Percentiles rank a stretch among this genome's conserved stretches.
These are phyloP conservation scores for Sordariomycetes sp. DNA, from an alignment of 2,329 filamentous ascomycete genomes.

Conservation along the genomic window DNA sequence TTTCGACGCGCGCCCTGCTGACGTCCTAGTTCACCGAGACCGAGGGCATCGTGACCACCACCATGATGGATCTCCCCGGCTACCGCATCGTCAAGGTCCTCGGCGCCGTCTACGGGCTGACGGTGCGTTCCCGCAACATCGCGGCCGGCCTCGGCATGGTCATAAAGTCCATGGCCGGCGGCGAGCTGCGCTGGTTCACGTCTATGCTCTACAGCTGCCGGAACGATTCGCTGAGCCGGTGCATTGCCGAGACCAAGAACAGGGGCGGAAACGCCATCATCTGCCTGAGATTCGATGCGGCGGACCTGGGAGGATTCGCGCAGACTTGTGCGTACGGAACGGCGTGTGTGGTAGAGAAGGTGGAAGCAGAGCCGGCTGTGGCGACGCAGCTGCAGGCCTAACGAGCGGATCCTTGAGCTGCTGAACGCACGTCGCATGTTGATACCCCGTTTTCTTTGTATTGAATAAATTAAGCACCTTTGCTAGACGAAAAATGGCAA, in stretches of 20 bases:
- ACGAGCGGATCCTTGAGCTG: too few species aligned
- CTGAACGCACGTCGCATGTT: too few species aligned
- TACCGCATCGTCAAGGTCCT: slow-evolving; percentile 49
- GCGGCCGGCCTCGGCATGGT: slow-evolving; percentile 46
- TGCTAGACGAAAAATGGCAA: too few species aligned
- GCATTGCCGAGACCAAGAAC: slow-evolving; percentile 40
- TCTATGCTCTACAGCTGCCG: slow-evolving; percentile 49
- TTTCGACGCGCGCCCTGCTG: not conserved
- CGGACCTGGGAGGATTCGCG: slow-evolving; percentile 43
- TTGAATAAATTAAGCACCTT: too few species aligned
- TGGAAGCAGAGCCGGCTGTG: slow-evolving; percentile 23
- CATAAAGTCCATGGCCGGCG: slow-evolving; percentile 46
- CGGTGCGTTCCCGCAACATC: slow-evolving; percentile 49
- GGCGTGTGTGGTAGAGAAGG: slow-evolving; percentile 46
- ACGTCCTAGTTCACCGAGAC: slow-evolving; percentile 43
- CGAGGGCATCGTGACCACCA: slow-evolving; percentile 50
- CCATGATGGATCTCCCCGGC: slow-evolving; percentile 55
- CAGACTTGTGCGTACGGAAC: slow-evolving; percentile 54
- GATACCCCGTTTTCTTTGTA: too few species aligned
- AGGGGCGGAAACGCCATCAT: slow-evolving; percentile 53
- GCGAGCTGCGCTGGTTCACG: slow-evolving; percentile 51
- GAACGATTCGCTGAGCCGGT: slow-evolving; percentile 17
- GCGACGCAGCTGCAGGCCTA: slow-evolving; percentile 4
- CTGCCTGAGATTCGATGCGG: slow-evolving; percentile 47
- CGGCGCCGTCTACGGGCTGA: slow-evolving; percentile 48